Conservation (phyloP, 768 basidiomycete genomes). For the Kwoniella sp. region DNA sequence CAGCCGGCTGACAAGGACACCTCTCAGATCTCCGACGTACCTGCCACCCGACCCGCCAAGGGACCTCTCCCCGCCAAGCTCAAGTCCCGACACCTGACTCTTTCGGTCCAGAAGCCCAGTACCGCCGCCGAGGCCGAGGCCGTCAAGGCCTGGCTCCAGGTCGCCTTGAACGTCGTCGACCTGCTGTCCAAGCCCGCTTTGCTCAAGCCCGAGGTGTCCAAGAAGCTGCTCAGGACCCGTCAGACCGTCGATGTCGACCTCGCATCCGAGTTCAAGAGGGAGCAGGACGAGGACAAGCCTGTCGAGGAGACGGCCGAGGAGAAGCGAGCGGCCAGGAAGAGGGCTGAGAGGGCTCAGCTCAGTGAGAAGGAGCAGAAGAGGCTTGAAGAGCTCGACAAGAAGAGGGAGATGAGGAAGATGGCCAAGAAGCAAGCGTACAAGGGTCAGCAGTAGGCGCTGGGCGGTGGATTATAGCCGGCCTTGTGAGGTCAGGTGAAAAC, state of each 20-base stretch:
- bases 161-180: constrained; percentile 73
- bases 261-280: constrained; percentile 29
- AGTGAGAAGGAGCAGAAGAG: constrained; percentile 46
- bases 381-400: constrained; percentile 45
- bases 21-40: constrained; percentile 74
- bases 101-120: constrained; percentile 61
- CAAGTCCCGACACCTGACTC: constrained; percentile 68
- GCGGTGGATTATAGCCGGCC: no score
- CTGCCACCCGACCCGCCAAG: constrained; percentile 61
- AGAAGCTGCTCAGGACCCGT: constrained; percentile 68
- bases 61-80: constrained; percentile 56
- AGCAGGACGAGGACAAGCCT: constrained; percentile 44
- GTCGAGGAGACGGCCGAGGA: constrained; percentile 43
- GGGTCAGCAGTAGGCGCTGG: not conserved
- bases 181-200: constrained; percentile 54
- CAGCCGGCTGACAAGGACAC: not conserved
- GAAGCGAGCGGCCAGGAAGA: constrained; percentile 43
- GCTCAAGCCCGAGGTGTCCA: constrained; percentile 74
- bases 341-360: constrained; percentile 40
- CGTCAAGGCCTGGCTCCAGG: constrained; percentile 61
- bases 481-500: no score
- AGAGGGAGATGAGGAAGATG: constrained; percentile 45
- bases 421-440: constrained; percentile 37
- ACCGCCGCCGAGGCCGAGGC: constrained; percentile 54
- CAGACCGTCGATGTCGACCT: constrained; percentile 68